These are phyloP conservation scores for Bimuria novae-zelandiae DNA, from an alignment of 2,329 filamentous ascomycete species.

Conservation along the genomic window DNA sequence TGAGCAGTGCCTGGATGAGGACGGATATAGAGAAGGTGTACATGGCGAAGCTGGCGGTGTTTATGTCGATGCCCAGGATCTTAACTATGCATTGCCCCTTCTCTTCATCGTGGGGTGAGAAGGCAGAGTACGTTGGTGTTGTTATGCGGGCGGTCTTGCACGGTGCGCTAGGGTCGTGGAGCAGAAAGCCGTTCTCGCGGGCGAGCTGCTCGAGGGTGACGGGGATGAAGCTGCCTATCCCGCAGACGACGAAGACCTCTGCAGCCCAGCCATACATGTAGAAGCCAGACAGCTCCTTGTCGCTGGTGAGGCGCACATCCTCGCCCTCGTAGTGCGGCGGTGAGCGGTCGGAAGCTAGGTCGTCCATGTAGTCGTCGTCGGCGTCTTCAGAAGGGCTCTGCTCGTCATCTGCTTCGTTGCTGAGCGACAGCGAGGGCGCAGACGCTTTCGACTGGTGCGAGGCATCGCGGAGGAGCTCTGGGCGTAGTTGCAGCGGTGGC, in stretches of 20 bases:
- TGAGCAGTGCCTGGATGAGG: slow-evolving; percentile 82
- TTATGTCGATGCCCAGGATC: slow-evolving; percentile 82
- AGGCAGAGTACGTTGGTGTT: slow-evolving; percentile 26
- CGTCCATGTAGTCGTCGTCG: slow-evolving; percentile 32
- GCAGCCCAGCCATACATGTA: slow-evolving; percentile 96
- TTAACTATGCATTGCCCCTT: slow-evolving; percentile 76
- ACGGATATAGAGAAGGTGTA: slow-evolving; percentile 97
- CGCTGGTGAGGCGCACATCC: slow-evolving; percentile 85
- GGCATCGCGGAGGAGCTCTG: slow-evolving; percentile 34
- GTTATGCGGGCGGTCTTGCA: slow-evolving; percentile 69
- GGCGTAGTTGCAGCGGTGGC: slow-evolving; percentile 19
- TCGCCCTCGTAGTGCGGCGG: slow-evolving; percentile 73
- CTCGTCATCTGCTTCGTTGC: slow-evolving; percentile 53
- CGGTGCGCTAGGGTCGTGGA: slow-evolving; percentile 74
- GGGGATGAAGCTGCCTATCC: slow-evolving; percentile 83
- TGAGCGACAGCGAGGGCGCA: slow-evolving; percentile 40
- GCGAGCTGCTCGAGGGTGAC: slow-evolving; percentile 94
- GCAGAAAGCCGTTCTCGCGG: slow-evolving; percentile 85
- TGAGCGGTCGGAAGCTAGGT: slow-evolving; percentile 39
- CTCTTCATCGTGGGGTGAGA: slow-evolving; percentile 33
- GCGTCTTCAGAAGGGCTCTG: slow-evolving; percentile 44
- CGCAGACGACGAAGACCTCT: slow-evolving; percentile 95
- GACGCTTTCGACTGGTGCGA: slow-evolving; percentile 43
- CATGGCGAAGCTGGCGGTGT: slow-evolving; percentile 97
- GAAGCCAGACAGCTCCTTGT: slow-evolving; percentile 88